Base-by-base conservation (phyloP, 2,329 filamentous ascomycete species). In the Ophiostoma montium region DNA sequence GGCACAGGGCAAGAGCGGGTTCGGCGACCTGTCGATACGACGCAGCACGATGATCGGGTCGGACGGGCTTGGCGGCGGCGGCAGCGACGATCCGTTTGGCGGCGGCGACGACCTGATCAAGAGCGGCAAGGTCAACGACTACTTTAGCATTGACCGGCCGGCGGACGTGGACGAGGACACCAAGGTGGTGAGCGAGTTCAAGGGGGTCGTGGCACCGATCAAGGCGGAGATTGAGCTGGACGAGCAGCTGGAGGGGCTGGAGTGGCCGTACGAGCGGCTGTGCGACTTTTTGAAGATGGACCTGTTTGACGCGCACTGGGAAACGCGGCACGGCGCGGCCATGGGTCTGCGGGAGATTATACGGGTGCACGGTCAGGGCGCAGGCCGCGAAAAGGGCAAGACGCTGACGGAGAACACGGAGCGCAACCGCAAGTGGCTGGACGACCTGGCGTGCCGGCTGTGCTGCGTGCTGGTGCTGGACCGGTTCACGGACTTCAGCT, bases 391-490 rank as follows among this genome's bases (percentile, higher is more conserved):
- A 50, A 78, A 74, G 53, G 82, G 80, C 52, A 90, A 83, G 62
- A 74, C 75, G 10, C 76, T 79, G 55, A 60, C 67, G 27, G 82
- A 94, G 58, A 98, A 98, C 60, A 78, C 95, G 59, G 61, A 66
- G 1, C 70, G 86, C 41, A 98, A 96, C 58, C 78, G 82, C 53
- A 76, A 72, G 61, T 98, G 88, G 88, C 76, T 98, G 18, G 86
- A 96, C 60, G 90, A 98, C 60, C 73, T 98, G 47, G 87, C 89
- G n/a, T 95, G 89, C 59, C 84, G 92, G 23, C 75, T 98, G 45
- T 90, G 89, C 64, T 95, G 86, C 62, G 89, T 98, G 47, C 82
- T 98, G 59, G 95, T 98, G 81, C 79, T 98, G 15, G 92, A 98
- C 66, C 82, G 89, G 48, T 98, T 98, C 61, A 94, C 89, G 50